phyloP scores from a whole-genome alignment of 225 moss, liverwort and hornwort genomes.

The Neckera pumila region DNA sequence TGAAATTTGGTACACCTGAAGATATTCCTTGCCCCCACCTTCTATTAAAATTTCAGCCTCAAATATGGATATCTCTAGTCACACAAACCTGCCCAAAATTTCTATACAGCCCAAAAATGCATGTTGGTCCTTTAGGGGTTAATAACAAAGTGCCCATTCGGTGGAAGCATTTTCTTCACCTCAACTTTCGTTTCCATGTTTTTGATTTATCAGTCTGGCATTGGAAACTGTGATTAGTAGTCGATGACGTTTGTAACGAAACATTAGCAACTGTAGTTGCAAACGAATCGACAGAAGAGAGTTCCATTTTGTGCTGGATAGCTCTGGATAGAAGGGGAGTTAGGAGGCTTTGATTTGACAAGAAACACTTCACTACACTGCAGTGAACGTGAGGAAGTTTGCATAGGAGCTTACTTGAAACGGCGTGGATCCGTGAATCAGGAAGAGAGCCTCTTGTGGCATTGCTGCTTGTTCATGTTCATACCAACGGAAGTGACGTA shows the following conservation, averaged over 20 bases:
- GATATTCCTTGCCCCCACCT: too few relatives aligned
- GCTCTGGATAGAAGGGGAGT: background rate
- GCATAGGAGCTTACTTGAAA: background rate
- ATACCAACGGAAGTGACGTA: background rate
- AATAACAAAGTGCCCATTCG: background rate
- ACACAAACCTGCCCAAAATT: too few relatives aligned
- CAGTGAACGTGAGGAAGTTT: background rate
- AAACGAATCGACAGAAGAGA: background rate
- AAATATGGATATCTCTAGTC: too few relatives aligned
- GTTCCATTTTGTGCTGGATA: background rate
- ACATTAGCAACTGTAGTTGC: background rate
- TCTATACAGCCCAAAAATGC: too few relatives aligned
- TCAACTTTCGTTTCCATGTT: background rate
- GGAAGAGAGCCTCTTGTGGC: background rate
- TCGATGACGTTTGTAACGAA: background rate
- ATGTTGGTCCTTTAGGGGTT: too few relatives aligned
- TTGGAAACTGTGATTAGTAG: background rate
- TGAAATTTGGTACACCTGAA: too few relatives aligned
- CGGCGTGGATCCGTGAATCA: background rate
- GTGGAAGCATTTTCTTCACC: background rate
- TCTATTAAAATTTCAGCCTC: too few relatives aligned
- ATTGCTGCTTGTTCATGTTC: background rate
- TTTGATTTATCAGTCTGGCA: background rate
- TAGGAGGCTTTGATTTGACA: background rate
- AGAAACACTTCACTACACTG: background rate